Evolutionary conservation across 768 basidiomycete genomes (phyloP).

Genomic region (Mycena belliarum): DNA sequence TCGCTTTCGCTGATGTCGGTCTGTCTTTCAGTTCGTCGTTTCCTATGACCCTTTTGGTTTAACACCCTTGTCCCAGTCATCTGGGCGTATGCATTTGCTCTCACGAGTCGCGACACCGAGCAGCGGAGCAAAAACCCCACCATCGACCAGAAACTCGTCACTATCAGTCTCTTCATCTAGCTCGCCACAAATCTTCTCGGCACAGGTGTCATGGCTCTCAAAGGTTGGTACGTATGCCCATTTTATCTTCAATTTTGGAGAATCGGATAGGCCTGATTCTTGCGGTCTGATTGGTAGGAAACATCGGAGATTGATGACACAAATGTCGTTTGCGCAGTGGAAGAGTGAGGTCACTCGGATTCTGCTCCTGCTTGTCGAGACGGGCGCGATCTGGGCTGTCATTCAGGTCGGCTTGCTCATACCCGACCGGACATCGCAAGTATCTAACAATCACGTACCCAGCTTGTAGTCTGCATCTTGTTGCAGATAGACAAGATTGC

Average conservation of each 20-base stretch:
- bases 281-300: neutral
- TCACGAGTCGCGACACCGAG: neutral
- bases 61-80: neutral
- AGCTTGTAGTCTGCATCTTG: neutral
- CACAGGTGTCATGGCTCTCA: neutral
- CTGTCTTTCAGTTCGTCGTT: neutral
- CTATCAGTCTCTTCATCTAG: neutral
- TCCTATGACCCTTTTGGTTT: no score
- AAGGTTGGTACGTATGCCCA: neutral
- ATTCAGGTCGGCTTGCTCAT: constrained; percentile 3
- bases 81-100: neutral
- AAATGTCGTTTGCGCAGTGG: neutral
- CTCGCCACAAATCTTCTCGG: neutral
- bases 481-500: neutral
- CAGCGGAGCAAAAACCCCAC: neutral
- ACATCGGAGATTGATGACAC: neutral
- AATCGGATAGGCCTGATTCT: neutral
- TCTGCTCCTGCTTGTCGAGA: constrained; percentile 14
- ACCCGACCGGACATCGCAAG: neutral
- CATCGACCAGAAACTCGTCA: neutral
- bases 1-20: constrained; percentile 8
- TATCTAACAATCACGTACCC: neutral
- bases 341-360: constrained; percentile 2
- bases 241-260: neutral
- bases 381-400: constrained; percentile 11